phyloP scores from a whole-genome alignment of 148 eudicot species.

The Arctostaphylos glauca region DNA sequence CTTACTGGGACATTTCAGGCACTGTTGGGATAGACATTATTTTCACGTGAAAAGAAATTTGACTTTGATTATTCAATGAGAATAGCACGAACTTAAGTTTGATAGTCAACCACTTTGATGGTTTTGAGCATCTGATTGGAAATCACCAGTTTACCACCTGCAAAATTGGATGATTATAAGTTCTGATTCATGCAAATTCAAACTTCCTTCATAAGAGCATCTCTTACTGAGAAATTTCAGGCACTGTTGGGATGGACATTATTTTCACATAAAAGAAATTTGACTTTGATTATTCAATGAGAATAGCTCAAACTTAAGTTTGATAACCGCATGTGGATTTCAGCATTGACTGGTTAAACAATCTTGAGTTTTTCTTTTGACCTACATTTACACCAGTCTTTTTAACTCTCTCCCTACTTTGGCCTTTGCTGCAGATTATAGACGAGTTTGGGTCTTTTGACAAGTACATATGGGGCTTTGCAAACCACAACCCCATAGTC shows the following conservation, averaged over 20 bases:
- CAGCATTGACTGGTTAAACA: neutral
- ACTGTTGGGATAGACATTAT: neutral
- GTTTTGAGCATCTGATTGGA: neutral
- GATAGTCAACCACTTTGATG: neutral
- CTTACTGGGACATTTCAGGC: too few species aligned
- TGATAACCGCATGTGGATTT: neutral
- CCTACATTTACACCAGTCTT: neutral
- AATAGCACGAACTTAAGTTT: neutral
- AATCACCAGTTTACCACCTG: neutral
- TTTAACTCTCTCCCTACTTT: neutral
- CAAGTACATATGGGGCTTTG: conserved; percentile 64
- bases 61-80: neutral
- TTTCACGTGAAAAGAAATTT: neutral
- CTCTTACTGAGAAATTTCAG: neutral
- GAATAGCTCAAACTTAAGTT: neutral
- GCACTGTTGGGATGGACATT: neutral
- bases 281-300: neutral
- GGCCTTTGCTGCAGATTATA: conserved; percentile 49
- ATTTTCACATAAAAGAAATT: neutral
- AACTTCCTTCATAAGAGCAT: neutral
- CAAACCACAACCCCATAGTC: conserved; percentile 44
- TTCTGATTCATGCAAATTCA: neutral
- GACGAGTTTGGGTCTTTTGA: conserved; percentile 63
- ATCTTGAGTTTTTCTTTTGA: neutral
- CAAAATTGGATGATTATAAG: neutral